These are phyloP conservation scores for Silene conica DNA, from an alignment of 148 eudicot genomes.

Conservation along the genomic window DNA sequence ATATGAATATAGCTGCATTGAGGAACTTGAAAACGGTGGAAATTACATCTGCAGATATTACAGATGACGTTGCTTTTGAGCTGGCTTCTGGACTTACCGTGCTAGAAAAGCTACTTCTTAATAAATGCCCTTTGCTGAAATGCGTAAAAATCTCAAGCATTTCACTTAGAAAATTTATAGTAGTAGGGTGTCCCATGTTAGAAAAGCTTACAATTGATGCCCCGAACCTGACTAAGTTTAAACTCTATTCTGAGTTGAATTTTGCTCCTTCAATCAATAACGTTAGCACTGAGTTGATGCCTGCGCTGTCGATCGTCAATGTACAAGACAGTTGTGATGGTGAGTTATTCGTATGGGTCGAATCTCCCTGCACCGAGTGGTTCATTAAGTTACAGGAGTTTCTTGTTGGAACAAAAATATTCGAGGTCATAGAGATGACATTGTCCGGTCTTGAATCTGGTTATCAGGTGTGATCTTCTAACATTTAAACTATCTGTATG, in stretches of 20 bases:
- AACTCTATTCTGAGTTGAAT: not conserved
- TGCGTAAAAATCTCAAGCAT: slow-evolving; percentile 2
- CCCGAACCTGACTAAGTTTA: not conserved
- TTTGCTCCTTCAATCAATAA: not conserved
- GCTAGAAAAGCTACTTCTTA: not conserved
- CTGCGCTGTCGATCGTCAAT: not conserved
- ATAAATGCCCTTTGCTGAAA: not conserved
- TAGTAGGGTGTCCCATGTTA: not conserved
- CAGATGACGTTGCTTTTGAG: not conserved
- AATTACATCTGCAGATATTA: not conserved
- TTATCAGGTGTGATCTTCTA: slow-evolving; percentile 2
- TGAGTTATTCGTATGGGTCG: not conserved
- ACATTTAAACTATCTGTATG: too few relatives aligned
- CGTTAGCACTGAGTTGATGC: not conserved
- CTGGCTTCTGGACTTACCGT: not conserved
- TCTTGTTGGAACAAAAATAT: not conserved
- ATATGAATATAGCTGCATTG: not conserved
- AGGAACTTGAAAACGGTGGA: slow-evolving; percentile 11
- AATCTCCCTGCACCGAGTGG: not conserved
- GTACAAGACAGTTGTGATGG: not conserved
- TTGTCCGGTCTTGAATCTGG: not conserved
- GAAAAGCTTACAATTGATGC: slow-evolving; percentile 9
- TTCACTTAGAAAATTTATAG: slow-evolving; percentile 1
- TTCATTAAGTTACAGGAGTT: slow-evolving; percentile 5
- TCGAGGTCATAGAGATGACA: not conserved